Evolutionary conservation across 139 green algal genomes (phyloP), one percentile per base, ranked within the genome.

Genomic region (Chlorella vulgaris): DNA sequence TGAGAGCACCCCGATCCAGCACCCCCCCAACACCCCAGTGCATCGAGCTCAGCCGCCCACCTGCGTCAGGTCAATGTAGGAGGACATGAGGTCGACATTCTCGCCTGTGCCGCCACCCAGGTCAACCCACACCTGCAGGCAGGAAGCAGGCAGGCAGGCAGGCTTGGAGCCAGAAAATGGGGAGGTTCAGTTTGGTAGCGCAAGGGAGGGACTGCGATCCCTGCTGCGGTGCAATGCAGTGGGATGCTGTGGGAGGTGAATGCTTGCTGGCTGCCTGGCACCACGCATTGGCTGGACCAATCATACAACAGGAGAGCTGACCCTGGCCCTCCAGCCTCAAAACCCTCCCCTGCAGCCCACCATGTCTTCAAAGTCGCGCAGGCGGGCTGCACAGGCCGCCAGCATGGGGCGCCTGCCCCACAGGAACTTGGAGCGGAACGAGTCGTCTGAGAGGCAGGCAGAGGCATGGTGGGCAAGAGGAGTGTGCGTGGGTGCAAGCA

Each of bases 21-120:
- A n/a, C n/a, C n/a, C n/a, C n/a, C n/a, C n/a, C n/a, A n/a, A n/a
- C n/a, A n/a, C n/a, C n/a, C n/a, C n/a, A n/a, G n/a, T n/a, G n/a
- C n/a, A n/a, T n/a, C n/a, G n/a, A n/a, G n/a, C n/a, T n/a, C n/a
- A n/a, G n/a, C n/a, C n/a, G n/a, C n/a, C n/a, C n/a, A n/a, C n/a
- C n/a, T n/a, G 81, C 10, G 84, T 75, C 5, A 98, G 89, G n/a
- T 92, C 87, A 51, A 98, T 92, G 89, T 97, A 98, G 53, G 97
- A 76, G 13, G 82, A 68, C 96, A 99, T 99, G 91, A 98, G 93
- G 28, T 93, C 90, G 21, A 99, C 91, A 81, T 99, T 99, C 86
- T 98, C 95, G 15, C 38, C 74, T 28, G 74, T 99, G 43, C 96
- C 95, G 55, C 95, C 95, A 33, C 96, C 96, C 74, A 99, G 84